Evolutionary conservation across 345 rosid genomes (phyloP).

Genomic region (Garcia nutans): DNA sequence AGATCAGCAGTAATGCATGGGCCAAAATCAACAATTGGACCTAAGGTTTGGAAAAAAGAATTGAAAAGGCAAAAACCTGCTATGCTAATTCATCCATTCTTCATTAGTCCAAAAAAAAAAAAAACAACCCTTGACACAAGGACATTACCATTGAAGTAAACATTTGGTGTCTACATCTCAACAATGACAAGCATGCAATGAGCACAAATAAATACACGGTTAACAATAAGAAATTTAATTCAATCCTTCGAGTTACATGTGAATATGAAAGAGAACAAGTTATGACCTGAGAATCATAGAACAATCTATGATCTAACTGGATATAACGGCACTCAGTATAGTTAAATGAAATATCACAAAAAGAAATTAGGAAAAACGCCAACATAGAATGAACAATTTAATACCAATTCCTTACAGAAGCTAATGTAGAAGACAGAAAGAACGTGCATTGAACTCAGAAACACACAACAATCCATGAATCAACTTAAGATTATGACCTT

Average conservation of each 20-base stretch:
- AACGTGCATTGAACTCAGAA: not conserved
- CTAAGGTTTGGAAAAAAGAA: not conserved
- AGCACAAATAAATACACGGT: not conserved
- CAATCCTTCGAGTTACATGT: not conserved
- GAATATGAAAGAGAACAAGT: too few species aligned
- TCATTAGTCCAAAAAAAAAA: not conserved
- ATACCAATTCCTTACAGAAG: not conserved
- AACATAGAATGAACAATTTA: not conserved
- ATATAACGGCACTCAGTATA: too few species aligned
- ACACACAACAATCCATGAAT: not conserved
- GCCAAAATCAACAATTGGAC: not conserved
- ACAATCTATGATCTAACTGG: too few species aligned
- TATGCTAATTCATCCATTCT: not conserved
- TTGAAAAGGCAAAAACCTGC: not conserved
- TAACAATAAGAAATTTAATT: not conserved
- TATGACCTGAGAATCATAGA: too few species aligned
- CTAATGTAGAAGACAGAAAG: not conserved
- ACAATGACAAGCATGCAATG: not conserved
- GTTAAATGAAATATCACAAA: too few species aligned
- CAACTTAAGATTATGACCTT: not conserved
- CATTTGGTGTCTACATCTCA: not conserved
- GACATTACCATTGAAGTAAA: not conserved
- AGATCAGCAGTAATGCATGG: too few species aligned
- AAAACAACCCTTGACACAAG: not conserved
- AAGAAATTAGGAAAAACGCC: too few species aligned